phyloP scores from a whole-genome alignment of 2,329 filamentous ascomycete species.

The Pyricularia sp. region DNA sequence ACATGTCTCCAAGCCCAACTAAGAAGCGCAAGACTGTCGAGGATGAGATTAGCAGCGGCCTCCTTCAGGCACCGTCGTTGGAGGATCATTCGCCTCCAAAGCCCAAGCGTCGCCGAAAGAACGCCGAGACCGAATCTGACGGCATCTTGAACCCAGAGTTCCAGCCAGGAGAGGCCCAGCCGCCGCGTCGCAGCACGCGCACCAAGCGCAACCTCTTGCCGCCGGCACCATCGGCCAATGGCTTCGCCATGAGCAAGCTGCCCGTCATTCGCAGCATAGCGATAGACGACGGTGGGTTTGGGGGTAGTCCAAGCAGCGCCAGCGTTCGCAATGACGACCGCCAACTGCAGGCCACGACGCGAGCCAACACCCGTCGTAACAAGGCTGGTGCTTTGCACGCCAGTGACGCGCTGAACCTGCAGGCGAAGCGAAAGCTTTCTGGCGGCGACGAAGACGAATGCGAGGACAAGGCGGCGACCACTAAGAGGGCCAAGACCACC shows the following conservation, averaged over 20 bases:
- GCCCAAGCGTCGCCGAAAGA: constrained; percentile 20
- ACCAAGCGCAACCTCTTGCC: constrained; percentile 16
- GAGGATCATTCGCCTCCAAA: constrained; percentile 16
- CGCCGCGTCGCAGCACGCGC: constrained; percentile 16
- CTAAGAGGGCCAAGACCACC: constrained; percentile 7
- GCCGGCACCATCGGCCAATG: constrained; percentile 16
- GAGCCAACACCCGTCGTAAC: constrained; percentile 35
- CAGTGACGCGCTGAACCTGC: constrained; percentile 17
- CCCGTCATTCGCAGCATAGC: constrained; percentile 20
- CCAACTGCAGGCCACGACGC: constrained; percentile 30
- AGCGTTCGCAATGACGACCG: constrained; percentile 25
- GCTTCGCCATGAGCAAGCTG: constrained; percentile 18
- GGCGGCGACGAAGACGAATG: constrained; percentile 3
- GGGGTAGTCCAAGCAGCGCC: constrained; percentile 12
- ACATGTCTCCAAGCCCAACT: constrained; percentile 25
- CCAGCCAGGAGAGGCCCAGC: constrained; percentile 4
- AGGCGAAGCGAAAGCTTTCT: constrained; percentile 14
- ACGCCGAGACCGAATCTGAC: constrained; percentile 17
- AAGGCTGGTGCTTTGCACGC: constrained; percentile 27
- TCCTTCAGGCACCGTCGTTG: constrained; percentile 15
- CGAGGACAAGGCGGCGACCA: background rate
- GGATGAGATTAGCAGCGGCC: constrained; percentile 10
- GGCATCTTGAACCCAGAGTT: constrained; percentile 17
- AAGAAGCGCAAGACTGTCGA: constrained; percentile 27
- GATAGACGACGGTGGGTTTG: constrained; percentile 14